These are phyloP conservation scores for Fusarium domesticum DNA, from an alignment of 2,329 filamentous ascomycete species.

Conservation along the genomic window DNA sequence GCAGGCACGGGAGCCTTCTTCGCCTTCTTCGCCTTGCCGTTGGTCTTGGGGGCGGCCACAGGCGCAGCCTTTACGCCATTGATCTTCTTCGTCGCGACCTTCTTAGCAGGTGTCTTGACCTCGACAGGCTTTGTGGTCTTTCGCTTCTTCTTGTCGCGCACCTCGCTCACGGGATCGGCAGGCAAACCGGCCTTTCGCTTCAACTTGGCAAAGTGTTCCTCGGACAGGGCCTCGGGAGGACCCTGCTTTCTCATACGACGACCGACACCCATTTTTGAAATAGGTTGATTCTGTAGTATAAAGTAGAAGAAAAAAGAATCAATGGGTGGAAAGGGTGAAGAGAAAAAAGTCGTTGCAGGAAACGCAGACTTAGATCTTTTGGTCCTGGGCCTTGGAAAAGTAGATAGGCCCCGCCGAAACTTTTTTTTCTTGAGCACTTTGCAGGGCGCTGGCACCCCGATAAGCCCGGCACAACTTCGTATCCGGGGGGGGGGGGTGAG, in stretches of 20 bases:
- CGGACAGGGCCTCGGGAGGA: conserved; percentile 75
- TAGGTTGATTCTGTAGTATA: too few relatives aligned
- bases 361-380: conserved; percentile 21
- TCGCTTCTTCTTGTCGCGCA: conserved; percentile 61
- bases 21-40: conserved; percentile 32
- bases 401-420: conserved; percentile 37
- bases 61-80: conserved; percentile 33
- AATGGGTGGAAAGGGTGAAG: conserved; percentile 9
- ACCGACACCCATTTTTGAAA: conserved; percentile 77
- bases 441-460: conserved; percentile 26
- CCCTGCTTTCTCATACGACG: conserved; percentile 97
- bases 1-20: conserved; percentile 37
- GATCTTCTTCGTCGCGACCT: conserved; percentile 30
- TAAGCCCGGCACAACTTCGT: conserved; percentile 31
- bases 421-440: conserved; percentile 35
- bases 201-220: conserved; percentile 70
- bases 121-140: conserved; percentile 36
- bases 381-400: conserved; percentile 22
- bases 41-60: conserved; percentile 28
- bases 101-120: conserved; percentile 28
- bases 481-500: too few relatives aligned
- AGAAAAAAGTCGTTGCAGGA: conserved; percentile 16
- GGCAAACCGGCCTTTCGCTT: conserved; percentile 82
- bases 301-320: conserved; percentile 7
- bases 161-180: conserved; percentile 55